These are phyloP conservation scores for Bipolaris sorokiniana DNA, from an alignment of 2,329 filamentous ascomycete genomes.

Conservation along the genomic window DNA sequence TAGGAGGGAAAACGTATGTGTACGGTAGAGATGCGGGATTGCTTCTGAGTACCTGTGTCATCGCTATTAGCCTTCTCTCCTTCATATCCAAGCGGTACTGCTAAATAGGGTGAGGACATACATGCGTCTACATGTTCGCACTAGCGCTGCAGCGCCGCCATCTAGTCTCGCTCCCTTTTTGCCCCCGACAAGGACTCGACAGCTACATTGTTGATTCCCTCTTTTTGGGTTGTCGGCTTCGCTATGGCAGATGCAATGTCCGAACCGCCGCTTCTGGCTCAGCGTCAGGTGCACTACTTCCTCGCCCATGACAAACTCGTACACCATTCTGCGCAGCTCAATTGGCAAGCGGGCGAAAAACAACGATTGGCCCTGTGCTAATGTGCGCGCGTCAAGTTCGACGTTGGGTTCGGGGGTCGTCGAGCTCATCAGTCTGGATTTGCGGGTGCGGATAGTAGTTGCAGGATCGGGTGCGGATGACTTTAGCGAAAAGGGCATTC, in stretches of 20 bases:
- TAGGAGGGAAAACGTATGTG: constrained; percentile 43
- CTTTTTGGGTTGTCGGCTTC: constrained; percentile 5
- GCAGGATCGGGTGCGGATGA: constrained; percentile 4
- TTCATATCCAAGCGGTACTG: background rate
- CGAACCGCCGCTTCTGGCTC: constrained; percentile 37
- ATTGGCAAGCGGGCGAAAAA: constrained; percentile 43
- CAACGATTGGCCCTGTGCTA: constrained; percentile 34
- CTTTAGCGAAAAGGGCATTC: constrained; percentile 20
- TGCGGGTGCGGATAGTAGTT: constrained; percentile 20
- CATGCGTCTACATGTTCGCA: constrained; percentile 39
- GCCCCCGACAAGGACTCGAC: constrained; percentile 40
- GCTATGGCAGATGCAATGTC: constrained; percentile 41
- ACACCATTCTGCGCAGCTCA: constrained; percentile 41
- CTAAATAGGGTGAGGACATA: constrained; percentile 17
- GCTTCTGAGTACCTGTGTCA: constrained; percentile 41
- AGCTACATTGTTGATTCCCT: constrained; percentile 31
- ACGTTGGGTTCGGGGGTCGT: constrained; percentile 23
- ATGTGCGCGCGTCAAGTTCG: constrained; percentile 35
- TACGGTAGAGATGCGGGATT: constrained; percentile 36
- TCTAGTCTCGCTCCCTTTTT: constrained; percentile 22
- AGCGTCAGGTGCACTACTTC: constrained; percentile 42
- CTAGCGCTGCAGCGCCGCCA: constrained; percentile 19
- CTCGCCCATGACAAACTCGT: constrained; percentile 38
- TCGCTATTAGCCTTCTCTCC: background rate
- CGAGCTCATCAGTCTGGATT: constrained; percentile 33